Evolutionary conservation across 2,329 filamentous ascomycete species (phyloP).

Genomic region (Arthroderma sp.): DNA sequence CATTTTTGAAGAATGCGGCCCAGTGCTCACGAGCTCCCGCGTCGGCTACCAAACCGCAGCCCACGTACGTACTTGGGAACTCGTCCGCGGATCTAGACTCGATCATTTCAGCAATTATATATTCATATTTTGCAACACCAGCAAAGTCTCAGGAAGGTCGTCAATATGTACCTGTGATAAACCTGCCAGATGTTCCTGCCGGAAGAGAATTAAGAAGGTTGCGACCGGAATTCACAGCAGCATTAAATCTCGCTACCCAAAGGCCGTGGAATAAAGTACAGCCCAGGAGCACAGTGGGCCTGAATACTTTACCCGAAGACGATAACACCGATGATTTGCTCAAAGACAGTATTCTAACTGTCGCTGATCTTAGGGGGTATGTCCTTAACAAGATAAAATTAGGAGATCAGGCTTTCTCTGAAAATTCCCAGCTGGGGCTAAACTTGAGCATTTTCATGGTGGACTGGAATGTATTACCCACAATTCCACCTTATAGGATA

Average conservation of each 20-base stretch:
- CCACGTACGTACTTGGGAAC: slow-evolving; percentile 34
- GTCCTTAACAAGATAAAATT: slow-evolving; percentile 9
- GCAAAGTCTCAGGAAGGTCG: slow-evolving; percentile 22
- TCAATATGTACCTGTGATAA: slow-evolving; percentile 47
- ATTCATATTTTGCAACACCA: slow-evolving; percentile 44
- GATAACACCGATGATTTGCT: slow-evolving; percentile 20
- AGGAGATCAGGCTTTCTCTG: not conserved
- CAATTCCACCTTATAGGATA: slow-evolving; percentile 26
- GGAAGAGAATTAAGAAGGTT: slow-evolving; percentile 40
- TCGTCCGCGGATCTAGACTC: slow-evolving; percentile 49
- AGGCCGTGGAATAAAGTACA: not conserved
- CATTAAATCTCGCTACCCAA: slow-evolving; percentile 40
- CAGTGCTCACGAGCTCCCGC: slow-evolving; percentile 21
- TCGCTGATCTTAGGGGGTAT: slow-evolving; percentile 27
- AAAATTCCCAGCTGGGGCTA: not conserved
- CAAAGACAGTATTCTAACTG: slow-evolving; percentile 29
- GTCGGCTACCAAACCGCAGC: slow-evolving; percentile 16
- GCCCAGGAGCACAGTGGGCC: not conserved
- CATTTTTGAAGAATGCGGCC: slow-evolving; percentile 28
- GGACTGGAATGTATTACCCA: slow-evolving; percentile 36
- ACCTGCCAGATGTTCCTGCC: slow-evolving; percentile 39
- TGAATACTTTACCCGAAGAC: slow-evolving; percentile 14
- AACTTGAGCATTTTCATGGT: slow-evolving; percentile 27
- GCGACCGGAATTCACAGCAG: slow-evolving; percentile 47
- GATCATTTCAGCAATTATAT: slow-evolving; percentile 49